phyloP scores from a whole-genome alignment of 345 rosid genomes.

The Salix koriyanagi region DNA sequence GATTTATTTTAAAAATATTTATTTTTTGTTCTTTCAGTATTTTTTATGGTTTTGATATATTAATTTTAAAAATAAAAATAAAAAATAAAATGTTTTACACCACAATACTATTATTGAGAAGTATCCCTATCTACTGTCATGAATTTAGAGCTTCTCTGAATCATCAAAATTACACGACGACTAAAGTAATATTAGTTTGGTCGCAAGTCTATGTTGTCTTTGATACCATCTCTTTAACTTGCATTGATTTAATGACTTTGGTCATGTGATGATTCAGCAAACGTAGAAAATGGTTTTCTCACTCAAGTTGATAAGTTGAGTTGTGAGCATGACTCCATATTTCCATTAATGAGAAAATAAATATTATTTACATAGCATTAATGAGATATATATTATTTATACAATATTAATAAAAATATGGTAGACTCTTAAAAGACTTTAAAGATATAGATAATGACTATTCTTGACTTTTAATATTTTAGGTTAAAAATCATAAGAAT shows the following conservation, averaged over 20 bases:
- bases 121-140: no score
- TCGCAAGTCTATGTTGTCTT: constrained; percentile 12
- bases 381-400: no score
- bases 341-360: neutral
- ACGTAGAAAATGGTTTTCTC: constrained; percentile 23
- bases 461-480: no score
- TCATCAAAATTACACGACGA: constrained; percentile 14
- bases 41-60: no score
- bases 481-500: no score
- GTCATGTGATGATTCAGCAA: constrained; percentile 15
- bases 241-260: constrained; percentile 16
- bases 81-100: neutral
- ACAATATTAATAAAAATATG: no score
- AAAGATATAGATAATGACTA: no score
- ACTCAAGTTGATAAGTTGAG: constrained; percentile 7
- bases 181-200: constrained; percentile 10
- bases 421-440: accelerated
- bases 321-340: constrained; percentile 10
- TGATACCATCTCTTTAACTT: constrained; percentile 12
- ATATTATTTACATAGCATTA: no score
- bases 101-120: no score
- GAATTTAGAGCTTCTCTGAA: neutral
- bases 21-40: no score
- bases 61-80: no score
- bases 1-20: no score